Evolutionary conservation across 176 grass and related monocot genomes (phyloP), one percentile per base, ranked within the genome.

Genomic region (Juncus effusus): DNA sequence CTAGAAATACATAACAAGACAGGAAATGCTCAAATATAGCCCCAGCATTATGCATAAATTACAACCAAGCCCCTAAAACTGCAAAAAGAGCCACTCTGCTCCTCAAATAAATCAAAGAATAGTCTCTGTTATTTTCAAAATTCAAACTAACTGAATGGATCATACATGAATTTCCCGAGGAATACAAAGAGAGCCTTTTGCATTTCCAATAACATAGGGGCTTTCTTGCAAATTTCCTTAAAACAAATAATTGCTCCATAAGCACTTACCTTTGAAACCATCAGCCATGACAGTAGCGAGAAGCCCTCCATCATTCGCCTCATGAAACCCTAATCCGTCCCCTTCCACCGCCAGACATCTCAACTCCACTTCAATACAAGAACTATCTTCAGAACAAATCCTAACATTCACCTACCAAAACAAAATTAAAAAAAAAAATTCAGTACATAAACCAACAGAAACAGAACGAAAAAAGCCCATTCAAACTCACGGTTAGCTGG

Each of bases 271-370:
- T 92, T 97, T 92, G 59, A 91, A 97, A 41, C 93, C 93, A 80
- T 85, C 88, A 0, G 88, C 85, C 67, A 92, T 88, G 47, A 92
- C 70, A 69, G 82, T 80, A 56, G 93, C 82, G 67, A 97, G 87
- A 76, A 97, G 75, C 65, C 93, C 93, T 76, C 93, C 93, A 73
- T 97, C 82, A 59, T 86, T 92, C 52, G 68, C 71, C 83, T 89
- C 88, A 84, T 97, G 88, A 73, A 84, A 59, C 50, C 88, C 88
- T 79, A 82, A 64, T 15, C 88, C 93, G 79, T 97, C 93, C 67
- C 85, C 88, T 74, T 81, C 72, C 64, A 69, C 73, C 63, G 88
- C 93, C 80, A 84, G 55, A 66, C 88, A 92, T 61, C 80, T 76
- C 61, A 97, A 83, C 65, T 65, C 53, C 38, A 97, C 80, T 73